Evolutionary conservation across 306 rosid species (phyloP), one percentile per base, ranked within the genome.

Genomic region (barrel medic (Medicago truncatula)): DNA sequence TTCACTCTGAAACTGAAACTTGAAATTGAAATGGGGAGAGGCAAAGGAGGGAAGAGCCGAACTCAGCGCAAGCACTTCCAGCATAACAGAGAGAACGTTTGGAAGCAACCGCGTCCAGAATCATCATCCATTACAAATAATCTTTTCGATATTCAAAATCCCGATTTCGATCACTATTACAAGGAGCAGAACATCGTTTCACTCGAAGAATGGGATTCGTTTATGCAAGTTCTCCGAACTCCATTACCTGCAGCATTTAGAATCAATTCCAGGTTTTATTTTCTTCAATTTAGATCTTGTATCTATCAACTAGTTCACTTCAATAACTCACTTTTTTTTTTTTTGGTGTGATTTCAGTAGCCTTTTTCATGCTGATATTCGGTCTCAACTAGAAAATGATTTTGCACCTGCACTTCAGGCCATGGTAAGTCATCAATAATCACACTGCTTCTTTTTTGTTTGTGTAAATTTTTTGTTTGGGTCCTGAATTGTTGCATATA

Each of bases 181-280:
- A 93, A 87, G 92, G 92, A 85, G 71, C 97, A 89, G 76, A 80
- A 87, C 20, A 89, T 93, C 17, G 87, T 91, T 6, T 39, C 89
- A 0, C 58, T 81, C 1, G 78, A 88, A 76, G 96, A 93, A 75
- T 93, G 98, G 97, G 89, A 88, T 66, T 75, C 81, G 2, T 93
- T 93, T 50, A 68, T 84, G 31, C 85, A 80, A 73, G 78, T 87
- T 85, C 97, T 93, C 21, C 85, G 92, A 79, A 89, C 87, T 77
- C 92, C 97, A 4, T 79, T 93, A 79, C 97, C 97, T 3, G 89
- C 97, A 5, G 84, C 93, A 63, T 93, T 93, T 76, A 74, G 98
- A 81, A 93, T 93, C 53, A 93, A 93, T 61, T 88, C 97, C 57
- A 85, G 92, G 97, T 91, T 44, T 20, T 9, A 1, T 4, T 4